Evolutionary conservation across 441 rosid genomes (phyloP).

Genomic region (Erodium chrysanthum): DNA sequence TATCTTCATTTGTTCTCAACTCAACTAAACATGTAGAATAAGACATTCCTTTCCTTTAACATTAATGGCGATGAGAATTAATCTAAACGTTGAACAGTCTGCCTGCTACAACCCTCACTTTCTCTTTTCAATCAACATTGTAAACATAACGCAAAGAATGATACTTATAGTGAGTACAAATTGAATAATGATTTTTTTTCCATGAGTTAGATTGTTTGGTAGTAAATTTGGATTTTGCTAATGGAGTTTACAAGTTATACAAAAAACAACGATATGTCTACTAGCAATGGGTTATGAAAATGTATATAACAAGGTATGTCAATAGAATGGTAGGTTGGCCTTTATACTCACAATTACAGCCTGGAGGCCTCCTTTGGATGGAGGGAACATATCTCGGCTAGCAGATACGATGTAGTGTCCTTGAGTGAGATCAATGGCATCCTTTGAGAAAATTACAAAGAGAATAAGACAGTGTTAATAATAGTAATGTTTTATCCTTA

Average conservation of each 20-base stretch:
- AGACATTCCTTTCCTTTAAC: neutral
- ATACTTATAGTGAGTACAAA: no score
- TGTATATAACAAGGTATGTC: neutral
- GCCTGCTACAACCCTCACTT: no score
- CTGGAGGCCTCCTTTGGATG: constrained; percentile 63
- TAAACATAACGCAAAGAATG: no score
- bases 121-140: no score
- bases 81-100: neutral
- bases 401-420: constrained; percentile 91
- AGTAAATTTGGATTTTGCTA: neutral
- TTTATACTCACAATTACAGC: constrained; percentile 58
- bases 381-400: constrained; percentile 55
- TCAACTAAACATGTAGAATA: neutral
- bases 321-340: neutral
- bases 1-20: neutral
- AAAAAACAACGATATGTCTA: neutral
- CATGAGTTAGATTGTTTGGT: no score
- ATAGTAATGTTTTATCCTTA: no score
- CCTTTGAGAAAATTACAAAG: constrained; percentile 38
- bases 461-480: neutral
- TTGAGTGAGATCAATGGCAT: constrained; percentile 92
- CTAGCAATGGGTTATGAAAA: neutral
- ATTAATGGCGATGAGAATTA: neutral
- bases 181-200: no score
- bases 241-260: neutral